Conservation (phyloP, 495 filamentous ascomycete genomes). For the Tuber brumale region DNA sequence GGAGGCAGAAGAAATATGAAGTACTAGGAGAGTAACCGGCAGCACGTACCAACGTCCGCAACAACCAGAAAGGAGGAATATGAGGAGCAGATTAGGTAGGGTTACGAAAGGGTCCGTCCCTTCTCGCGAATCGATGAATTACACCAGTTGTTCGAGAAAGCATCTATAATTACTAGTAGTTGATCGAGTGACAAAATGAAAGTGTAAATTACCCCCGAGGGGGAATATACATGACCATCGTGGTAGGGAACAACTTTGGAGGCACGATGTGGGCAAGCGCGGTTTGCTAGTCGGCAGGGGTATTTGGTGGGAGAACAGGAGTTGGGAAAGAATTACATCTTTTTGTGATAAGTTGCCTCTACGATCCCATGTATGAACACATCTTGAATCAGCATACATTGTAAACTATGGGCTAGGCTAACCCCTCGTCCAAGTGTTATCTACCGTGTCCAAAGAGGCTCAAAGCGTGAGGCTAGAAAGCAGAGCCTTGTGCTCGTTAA, state of each 20-base stretch:
- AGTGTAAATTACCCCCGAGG: slow-evolving; percentile 8
- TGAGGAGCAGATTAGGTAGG: slow-evolving; percentile 5
- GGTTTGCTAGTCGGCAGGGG: slow-evolving; percentile 21
- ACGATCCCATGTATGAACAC: background rate
- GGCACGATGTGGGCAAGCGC: slow-evolving; percentile 23
- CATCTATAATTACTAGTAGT: slow-evolving; percentile 13
- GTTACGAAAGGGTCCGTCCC: slow-evolving; percentile 10
- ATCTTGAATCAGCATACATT: background rate
- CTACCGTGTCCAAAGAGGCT: background rate
- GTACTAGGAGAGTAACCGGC: background rate
- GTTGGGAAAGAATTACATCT: slow-evolving; percentile 14
- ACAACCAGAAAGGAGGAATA: slow-evolving; percentile 11
- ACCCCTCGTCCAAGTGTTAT: slow-evolving; percentile 14
- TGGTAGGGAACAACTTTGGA: slow-evolving; percentile 11
- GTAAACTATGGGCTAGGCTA: slow-evolving; percentile 7
- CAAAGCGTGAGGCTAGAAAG: background rate
- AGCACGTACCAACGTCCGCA: slow-evolving; percentile 14
- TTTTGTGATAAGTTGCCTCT: slow-evolving; percentile 11
- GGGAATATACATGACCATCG: slow-evolving; percentile 6
- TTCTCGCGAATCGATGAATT: slow-evolving; percentile 24
- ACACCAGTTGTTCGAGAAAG: slow-evolving; percentile 22
- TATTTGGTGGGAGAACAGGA: slow-evolving; percentile 28
- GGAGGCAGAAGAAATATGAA: slow-evolving; percentile 10
- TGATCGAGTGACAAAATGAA: slow-evolving; percentile 27
- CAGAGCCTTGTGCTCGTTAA: background rate